These are phyloP conservation scores for Lactifluus piperatus DNA, from an alignment of 768 basidiomycete genomes.

Conservation along the genomic window DNA sequence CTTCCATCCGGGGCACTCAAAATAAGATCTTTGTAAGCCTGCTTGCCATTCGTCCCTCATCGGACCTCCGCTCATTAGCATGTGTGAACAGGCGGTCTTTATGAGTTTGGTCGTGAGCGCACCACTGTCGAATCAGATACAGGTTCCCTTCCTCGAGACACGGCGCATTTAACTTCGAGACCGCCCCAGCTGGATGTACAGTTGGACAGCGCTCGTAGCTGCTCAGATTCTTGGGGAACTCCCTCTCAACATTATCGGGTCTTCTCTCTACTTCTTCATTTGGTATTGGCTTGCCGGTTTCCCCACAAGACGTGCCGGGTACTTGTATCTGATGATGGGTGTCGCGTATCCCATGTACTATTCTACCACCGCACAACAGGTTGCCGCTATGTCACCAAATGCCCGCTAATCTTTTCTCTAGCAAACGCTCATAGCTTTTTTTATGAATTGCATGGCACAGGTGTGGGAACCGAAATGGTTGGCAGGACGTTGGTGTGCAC, in stretches of 20 bases:
- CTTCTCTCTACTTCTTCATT: too few species aligned
- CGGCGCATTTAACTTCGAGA: slow-evolving; percentile 36
- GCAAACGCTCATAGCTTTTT: neutral
- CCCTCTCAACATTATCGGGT: too few species aligned
- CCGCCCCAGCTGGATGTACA: slow-evolving; percentile 34
- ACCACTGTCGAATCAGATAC: slow-evolving; percentile 34
- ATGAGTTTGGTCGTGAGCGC: too few species aligned
- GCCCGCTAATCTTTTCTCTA: slow-evolving; percentile 20
- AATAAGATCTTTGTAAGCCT: slow-evolving; percentile 35
- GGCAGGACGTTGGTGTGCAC: too few species aligned
- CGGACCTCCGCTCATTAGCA: neutral
- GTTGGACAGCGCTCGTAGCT: too few species aligned
- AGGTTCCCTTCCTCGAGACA: slow-evolving; percentile 34
- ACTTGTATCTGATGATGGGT: slow-evolving; percentile 31
- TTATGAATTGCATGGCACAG: too few species aligned
- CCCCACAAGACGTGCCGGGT: slow-evolving; percentile 31
- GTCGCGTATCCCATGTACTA: slow-evolving; percentile 35
- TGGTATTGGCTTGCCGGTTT: too few species aligned
- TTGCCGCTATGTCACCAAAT: slow-evolving; percentile 36
- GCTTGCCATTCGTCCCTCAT: neutral
- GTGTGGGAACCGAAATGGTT: too few species aligned
- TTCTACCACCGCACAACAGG: too few species aligned
- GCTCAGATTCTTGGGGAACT: too few species aligned
- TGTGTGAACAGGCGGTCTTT: slow-evolving; percentile 25
- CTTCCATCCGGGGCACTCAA: slow-evolving; percentile 34